A percentile compares a stretch with the other conserved stretches of the same genome.
Conservation (phyloP, 1,284 basidiomycete species). For the Rhodotorula sp. region DNA sequence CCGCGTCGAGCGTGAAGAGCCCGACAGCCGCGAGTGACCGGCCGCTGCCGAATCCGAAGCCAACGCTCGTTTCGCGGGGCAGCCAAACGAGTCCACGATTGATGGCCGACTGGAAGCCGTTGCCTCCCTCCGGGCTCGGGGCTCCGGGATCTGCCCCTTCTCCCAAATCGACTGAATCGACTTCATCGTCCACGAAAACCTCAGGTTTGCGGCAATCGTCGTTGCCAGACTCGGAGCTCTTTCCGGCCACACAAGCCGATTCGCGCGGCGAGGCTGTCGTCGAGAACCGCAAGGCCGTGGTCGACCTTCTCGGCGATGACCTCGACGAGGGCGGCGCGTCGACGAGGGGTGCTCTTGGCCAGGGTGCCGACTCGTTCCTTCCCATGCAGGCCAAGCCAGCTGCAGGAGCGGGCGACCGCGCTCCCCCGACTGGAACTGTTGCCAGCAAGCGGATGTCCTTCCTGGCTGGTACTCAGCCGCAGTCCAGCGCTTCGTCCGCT, state of each 20-base stretch:
- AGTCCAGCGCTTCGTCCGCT: not conserved
- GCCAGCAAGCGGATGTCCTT: constrained; percentile 24
- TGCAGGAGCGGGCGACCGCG: not conserved
- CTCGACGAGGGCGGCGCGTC: constrained; percentile 20
- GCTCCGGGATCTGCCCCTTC: too few species aligned
- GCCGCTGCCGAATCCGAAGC: constrained; percentile 18
- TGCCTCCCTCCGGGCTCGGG: not conserved
- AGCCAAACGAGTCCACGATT: constrained; percentile 43
- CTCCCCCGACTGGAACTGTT: not conserved
- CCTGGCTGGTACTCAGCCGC: not conserved
- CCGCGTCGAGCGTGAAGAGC: not conserved
- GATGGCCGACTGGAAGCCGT: constrained; percentile 32
- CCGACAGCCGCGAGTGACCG: not conserved
- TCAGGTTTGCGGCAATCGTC: constrained; percentile 18
- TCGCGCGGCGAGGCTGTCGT: not conserved
- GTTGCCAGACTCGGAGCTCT: constrained; percentile 22
- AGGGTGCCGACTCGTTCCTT: not conserved
- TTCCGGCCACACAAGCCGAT: constrained; percentile 10
- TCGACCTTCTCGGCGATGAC: constrained; percentile 38
- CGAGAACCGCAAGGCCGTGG: not conserved
- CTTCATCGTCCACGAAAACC: constrained; percentile 1
- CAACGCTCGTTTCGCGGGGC: constrained; percentile 37
- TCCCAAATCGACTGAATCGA: not conserved
- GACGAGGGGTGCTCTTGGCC: not conserved
- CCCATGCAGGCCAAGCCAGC: not conserved